Evolutionary conservation across 2,329 filamentous ascomycete genomes (phyloP).

Genomic region (Pseudogymnoascus sp.): DNA sequence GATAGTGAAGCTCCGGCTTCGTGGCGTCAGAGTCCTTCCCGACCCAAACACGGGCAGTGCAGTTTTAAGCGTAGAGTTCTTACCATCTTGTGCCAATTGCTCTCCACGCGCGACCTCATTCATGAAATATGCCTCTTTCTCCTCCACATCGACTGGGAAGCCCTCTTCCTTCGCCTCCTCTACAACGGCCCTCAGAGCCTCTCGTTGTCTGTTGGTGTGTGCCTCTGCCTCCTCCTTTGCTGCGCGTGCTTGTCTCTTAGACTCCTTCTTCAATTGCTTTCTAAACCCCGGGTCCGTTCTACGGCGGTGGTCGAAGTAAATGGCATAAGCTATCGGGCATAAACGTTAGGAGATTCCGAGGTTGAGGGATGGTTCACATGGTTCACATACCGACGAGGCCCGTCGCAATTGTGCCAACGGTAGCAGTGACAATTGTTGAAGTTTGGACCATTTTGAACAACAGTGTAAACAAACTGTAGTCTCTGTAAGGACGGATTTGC

Average conservation of each 20-base stretch:
- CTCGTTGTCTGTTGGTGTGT: conserved; percentile 56
- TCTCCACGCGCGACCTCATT: conserved; percentile 87
- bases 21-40: neutral
- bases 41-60: neutral
- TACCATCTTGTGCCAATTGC: conserved; percentile 72
- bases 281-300: conserved; percentile 57
- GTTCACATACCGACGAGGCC: conserved; percentile 47
- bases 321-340: conserved; percentile 46
- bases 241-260: conserved; percentile 60
- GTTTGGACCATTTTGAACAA: conserved; percentile 37
- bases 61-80: conserved; percentile 24
- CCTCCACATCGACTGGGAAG: conserved; percentile 82
- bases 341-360: conserved; percentile 1
- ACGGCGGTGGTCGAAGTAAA: conserved; percentile 61
- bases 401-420: conserved; percentile 51
- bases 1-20: neutral
- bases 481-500: neutral
- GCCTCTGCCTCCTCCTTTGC: conserved; percentile 65
- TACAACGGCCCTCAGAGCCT: conserved; percentile 66
- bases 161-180: conserved; percentile 81
- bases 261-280: conserved; percentile 62
- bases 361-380: conserved; percentile 8
- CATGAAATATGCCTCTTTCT: conserved; percentile 95
- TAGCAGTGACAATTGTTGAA: conserved; percentile 50
- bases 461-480: neutral